These are phyloP conservation scores for Lichtheimia corymbifera DNA, from an alignment of 371 early-diverging fungal species.

Conservation along the genomic window DNA sequence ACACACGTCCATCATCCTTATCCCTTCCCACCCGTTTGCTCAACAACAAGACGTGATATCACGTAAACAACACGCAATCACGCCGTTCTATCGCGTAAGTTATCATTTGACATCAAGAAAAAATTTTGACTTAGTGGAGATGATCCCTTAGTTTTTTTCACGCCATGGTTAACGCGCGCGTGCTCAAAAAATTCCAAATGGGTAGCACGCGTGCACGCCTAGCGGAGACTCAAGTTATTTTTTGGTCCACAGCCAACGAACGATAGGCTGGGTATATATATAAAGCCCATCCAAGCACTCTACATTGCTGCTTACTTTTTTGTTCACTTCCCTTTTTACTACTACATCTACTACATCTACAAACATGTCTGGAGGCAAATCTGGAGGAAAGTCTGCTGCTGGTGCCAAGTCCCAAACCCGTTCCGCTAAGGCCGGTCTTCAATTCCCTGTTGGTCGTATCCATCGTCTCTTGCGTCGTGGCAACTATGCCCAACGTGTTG, in stretches of 20 bases:
- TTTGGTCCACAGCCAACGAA: too few relatives aligned
- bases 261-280: slow-evolving; percentile 4
- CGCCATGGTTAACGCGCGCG: background rate
- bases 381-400: slow-evolving; percentile 54
- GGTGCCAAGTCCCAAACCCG: slow-evolving; percentile 64
- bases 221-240: background rate
- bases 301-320: slow-evolving; percentile 1
- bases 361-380: slow-evolving; percentile 57
- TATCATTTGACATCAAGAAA: slow-evolving; percentile 4
- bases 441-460: slow-evolving; percentile 97
- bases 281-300: slow-evolving; percentile 10
- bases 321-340: slow-evolving; percentile 11
- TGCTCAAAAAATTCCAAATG: slow-evolving; percentile 13
- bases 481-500: slow-evolving; percentile 94
- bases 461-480: slow-evolving; percentile 95
- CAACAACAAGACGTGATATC: slow-evolving; percentile 7
- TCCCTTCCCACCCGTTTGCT: background rate
- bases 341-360: slow-evolving; percentile 12
- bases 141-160: too few relatives aligned
- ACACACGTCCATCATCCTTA: background rate
- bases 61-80: slow-evolving; percentile 24
- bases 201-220: background rate
- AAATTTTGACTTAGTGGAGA: slow-evolving; percentile 4
- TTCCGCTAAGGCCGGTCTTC: slow-evolving; percentile 86
- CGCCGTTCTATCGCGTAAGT: slow-evolving; percentile 14